Base-by-base conservation (phyloP, 2,329 filamentous ascomycete genomes). In the Hypoxylon sp. region DNA sequence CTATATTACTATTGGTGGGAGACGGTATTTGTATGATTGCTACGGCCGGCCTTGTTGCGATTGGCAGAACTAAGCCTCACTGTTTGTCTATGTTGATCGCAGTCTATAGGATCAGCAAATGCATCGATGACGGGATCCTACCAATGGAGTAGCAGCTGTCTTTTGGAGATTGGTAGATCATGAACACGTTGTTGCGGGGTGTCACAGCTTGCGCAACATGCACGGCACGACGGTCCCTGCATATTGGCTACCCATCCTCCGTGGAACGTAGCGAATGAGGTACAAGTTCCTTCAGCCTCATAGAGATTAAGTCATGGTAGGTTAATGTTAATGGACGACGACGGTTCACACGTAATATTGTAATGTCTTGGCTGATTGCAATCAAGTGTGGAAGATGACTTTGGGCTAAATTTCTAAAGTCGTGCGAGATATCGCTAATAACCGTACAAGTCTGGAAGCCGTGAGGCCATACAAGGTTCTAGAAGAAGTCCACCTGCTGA, bases 381-480 rank as follows among this genome's bases (percentile, higher is more conserved):
- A 19, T 32, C 10, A 17, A 51, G 13, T 21, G 27, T 6, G 19
- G 29, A 51, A 21, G n/a, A 37, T 37, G 17, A 57, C 13, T 15
- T 44, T 35, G 42, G 15, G 48, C 35, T 50, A 50, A 24, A 62
- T 17, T 37, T 62, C 48, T 11, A 32, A 32, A 62, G 19, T 31
- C 8, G 47, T 50, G 7, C 27, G 29, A 67, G 51, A 42, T 32
- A 29, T 13, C 11, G 50, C 52, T 42, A 56, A 19, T 54, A 52
- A 35, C 44, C 19, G 57, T 57, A 50, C 46, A 50, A 53, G n/a
- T 68, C 53, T 68, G 58, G 13, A 48, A 58, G 67, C 67, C 68
- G 31, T 35, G 65, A 61, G 68, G 68, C 68, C 3, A 42, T 60
- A 32, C 55, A 60, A 46, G 68, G 35, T 67, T 70, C 44, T 48